Evolutionary conservation across 306 rosid species (phyloP).

Genomic region (Corylus americana): DNA sequence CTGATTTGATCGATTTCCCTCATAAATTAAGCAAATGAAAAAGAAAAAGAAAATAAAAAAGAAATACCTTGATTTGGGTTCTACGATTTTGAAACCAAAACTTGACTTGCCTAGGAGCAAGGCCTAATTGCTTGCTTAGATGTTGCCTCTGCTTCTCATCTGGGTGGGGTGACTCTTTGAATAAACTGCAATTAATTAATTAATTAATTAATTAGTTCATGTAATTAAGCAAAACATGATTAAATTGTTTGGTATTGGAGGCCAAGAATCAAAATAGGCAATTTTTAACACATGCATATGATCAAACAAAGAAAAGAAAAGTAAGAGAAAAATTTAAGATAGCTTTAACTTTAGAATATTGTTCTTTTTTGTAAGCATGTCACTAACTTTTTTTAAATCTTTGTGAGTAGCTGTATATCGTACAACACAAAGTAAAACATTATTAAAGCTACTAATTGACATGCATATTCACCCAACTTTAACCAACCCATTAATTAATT

Average conservation of each 20-base stretch:
- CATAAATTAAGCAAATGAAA: background rate
- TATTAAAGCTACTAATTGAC: constrained; percentile 29
- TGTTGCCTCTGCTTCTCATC: constrained; percentile 99
- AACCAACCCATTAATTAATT: background rate
- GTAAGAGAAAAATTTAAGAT: constrained; percentile 15
- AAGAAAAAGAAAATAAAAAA: background rate
- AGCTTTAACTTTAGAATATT: constrained; percentile 30
- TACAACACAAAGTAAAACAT: constrained; percentile 6
- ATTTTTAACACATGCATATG: background rate
- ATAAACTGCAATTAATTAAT: constrained; percentile 50
- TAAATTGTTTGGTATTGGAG: background rate
- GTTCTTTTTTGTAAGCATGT: constrained; percentile 25
- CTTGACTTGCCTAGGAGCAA: constrained; percentile 94
- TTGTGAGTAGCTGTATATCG: constrained; percentile 23
- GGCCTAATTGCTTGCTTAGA: constrained; percentile 88
- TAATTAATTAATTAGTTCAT: background rate
- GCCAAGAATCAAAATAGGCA: background rate
- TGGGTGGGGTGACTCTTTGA: constrained; percentile 97
- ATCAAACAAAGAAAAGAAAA: constrained; percentile 31
- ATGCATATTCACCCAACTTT: constrained; percentile 23
- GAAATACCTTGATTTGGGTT: constrained; percentile 86
- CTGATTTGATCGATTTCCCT: background rate
- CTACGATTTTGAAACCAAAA: constrained; percentile 99
- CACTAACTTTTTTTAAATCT: constrained; percentile 28
- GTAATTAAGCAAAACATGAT: background rate